phyloP scores from a whole-genome alignment of 2,329 filamentous ascomycete species.

The Alternaria hordeiaustralica region DNA sequence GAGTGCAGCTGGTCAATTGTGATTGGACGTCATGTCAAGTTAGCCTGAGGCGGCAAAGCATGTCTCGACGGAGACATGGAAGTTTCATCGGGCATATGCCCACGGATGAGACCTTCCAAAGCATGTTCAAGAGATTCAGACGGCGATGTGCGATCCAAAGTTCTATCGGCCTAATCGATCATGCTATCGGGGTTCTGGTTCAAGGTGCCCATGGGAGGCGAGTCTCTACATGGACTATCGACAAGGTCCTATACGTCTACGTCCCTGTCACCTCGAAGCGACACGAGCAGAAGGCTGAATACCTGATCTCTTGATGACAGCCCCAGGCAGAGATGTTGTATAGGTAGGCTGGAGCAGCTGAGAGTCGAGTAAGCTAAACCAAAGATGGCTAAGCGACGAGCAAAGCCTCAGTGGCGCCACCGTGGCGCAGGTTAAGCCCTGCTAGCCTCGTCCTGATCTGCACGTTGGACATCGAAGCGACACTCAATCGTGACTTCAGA shows the following conservation, averaged over 20 bases:
- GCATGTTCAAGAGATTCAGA: background rate
- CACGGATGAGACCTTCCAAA: background rate
- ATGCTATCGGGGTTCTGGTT: background rate
- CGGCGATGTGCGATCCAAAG: background rate
- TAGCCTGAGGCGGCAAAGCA: background rate
- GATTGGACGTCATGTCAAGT: background rate
- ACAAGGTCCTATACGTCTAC: background rate
- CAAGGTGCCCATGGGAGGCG: background rate
- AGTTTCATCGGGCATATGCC: background rate
- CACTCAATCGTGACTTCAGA: background rate
- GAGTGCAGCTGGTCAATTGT: background rate
- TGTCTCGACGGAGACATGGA: background rate
- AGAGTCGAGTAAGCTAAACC: background rate
- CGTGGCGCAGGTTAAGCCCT: constrained; percentile 2
- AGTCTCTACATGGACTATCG: background rate
- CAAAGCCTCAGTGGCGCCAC: background rate
- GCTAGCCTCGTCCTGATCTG: background rate
- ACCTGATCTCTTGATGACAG: background rate
- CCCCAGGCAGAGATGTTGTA: background rate
- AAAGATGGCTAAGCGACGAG: background rate
- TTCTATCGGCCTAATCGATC: background rate
- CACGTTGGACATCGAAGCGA: background rate
- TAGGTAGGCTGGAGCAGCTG: background rate
- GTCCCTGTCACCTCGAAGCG: background rate
- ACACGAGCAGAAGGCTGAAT: background rate